Conservation (phyloP, 164 flowering plant genomes). For the Annona cherimola region DNA sequence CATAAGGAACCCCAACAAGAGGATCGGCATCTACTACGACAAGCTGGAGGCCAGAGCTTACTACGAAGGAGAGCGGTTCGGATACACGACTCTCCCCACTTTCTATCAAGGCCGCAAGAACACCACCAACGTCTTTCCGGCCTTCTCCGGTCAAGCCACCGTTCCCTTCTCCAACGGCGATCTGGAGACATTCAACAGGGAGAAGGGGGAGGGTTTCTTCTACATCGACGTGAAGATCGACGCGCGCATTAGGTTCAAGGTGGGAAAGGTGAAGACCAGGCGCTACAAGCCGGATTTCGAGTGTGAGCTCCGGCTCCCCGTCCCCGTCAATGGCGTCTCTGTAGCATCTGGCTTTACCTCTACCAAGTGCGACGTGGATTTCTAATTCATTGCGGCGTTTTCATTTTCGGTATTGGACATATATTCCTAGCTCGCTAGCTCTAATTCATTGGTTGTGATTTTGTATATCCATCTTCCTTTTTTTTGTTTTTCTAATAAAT, state of each 20-base stretch:
- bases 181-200: conserved; percentile 9
- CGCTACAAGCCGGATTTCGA: conserved; percentile 20
- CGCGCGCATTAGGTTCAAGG: conserved; percentile 24
- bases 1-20: conserved; percentile 34
- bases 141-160: conserved; percentile 15
- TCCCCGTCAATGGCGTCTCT: conserved; percentile 8
- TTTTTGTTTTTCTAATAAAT: background rate
- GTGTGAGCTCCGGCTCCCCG: conserved; percentile 30
- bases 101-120: conserved; percentile 41
- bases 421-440: background rate
- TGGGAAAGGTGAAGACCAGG: conserved; percentile 23
- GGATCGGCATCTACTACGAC: conserved; percentile 33
- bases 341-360: conserved; percentile 9
- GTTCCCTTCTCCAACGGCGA: background rate
- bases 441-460: background rate
- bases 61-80: conserved; percentile 21
- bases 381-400: conserved; percentile 1
- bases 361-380: conserved; percentile 36
- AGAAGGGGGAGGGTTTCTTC: conserved; percentile 22
- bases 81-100: conserved; percentile 6
- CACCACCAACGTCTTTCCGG: conserved; percentile 17
- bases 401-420: no score
- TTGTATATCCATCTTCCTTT: background rate
- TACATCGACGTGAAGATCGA: conserved; percentile 19
- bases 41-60: conserved; percentile 26